Evolutionary conservation across 441 rosid species (phyloP), one percentile per base, ranked within the genome.

Genomic region (Aleurites moluccanus): DNA sequence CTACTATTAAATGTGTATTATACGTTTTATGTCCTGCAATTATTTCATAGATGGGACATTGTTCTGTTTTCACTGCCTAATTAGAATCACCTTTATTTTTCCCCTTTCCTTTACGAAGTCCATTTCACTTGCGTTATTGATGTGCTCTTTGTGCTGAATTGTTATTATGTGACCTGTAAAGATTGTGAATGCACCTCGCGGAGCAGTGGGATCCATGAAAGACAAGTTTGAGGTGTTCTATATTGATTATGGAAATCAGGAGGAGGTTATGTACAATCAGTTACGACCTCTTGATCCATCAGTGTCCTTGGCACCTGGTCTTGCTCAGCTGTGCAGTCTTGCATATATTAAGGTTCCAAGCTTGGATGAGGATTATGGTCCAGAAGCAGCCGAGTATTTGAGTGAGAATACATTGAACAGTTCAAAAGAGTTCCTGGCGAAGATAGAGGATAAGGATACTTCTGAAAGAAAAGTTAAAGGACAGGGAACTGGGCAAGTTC

Each of bases 241-340:
- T 79, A 85, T 96, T 30, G 98, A 96, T 80, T 96, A 92, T 45
- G 98, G 99, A 53, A 96, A 96, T 83, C 97, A 96, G 82, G 99
- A 96, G 84, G 86, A 78, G 76, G 94, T 93, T 81, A 80, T 84
- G 3, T 93, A 90, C 85, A 83, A 86, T 71, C 87, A 81, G 47
- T 73, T 96, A 60, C 85, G 98, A 14, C 97, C 97, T 35, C 69
- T 90, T 42, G 99, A 92, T 21, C 81, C 92, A 56, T 88, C 98
- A 44, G 87, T 96, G 50, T 83, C 97, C 15, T 80, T 87, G 7
- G 82, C 93, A 28, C 87, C 97, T 35, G 90, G 90, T 57, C 92
- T 93, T 64, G 97, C 98, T 72, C 98, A 96, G 87, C 82, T 96
- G 27, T 93, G 99, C 86, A 88, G 89, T 80, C 93, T 96, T 72